Evolutionary conservation across 805 yeast genomes (phyloP).

Genomic region (Monosporozyma siamensis): DNA sequence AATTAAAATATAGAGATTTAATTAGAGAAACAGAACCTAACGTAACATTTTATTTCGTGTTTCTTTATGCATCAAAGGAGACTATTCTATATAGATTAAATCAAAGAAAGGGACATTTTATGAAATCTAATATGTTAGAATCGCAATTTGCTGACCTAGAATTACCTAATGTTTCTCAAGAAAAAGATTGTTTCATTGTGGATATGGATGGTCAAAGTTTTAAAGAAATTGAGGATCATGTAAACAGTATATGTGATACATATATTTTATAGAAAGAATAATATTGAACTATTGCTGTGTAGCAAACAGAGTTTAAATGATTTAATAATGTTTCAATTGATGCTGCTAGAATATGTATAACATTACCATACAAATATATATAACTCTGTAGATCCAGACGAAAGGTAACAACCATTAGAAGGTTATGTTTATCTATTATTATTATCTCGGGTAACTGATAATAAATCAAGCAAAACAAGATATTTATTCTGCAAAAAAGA

Average conservation of each 20-base stretch:
- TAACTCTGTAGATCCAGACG: too few species aligned
- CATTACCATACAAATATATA: too few species aligned
- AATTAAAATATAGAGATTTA: slow-evolving; percentile 58
- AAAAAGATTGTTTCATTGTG: slow-evolving; percentile 24
- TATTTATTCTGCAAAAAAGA: too few species aligned
- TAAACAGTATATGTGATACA: slow-evolving; percentile 1
- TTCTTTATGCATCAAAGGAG: slow-evolving; percentile 55
- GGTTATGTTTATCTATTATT: too few species aligned
- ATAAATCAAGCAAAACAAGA: too few species aligned
- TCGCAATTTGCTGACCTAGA: slow-evolving; percentile 72
- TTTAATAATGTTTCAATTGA: too few species aligned
- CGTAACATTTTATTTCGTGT: slow-evolving; percentile 48
- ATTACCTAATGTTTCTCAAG: slow-evolving; percentile 41
- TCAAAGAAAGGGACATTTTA: slow-evolving; percentile 65
- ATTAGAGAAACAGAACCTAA: slow-evolving; percentile 34
- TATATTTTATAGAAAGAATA: background rate
- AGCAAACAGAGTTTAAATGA: too few species aligned
- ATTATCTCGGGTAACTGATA: too few species aligned
- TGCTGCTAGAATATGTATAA: too few species aligned
- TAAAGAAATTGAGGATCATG: slow-evolving; percentile 18
- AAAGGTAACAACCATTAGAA: too few species aligned
- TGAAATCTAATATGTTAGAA: slow-evolving; percentile 78
- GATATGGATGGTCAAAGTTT: slow-evolving; percentile 23
- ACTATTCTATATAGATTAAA: slow-evolving; percentile 53
- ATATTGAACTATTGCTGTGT: too few species aligned